Percentiles rank a stretch among this genome's conserved stretches.
Conservation (phyloP, 1,284 basidiomycete genomes). For the Cryptococcus wingfieldii region DNA sequence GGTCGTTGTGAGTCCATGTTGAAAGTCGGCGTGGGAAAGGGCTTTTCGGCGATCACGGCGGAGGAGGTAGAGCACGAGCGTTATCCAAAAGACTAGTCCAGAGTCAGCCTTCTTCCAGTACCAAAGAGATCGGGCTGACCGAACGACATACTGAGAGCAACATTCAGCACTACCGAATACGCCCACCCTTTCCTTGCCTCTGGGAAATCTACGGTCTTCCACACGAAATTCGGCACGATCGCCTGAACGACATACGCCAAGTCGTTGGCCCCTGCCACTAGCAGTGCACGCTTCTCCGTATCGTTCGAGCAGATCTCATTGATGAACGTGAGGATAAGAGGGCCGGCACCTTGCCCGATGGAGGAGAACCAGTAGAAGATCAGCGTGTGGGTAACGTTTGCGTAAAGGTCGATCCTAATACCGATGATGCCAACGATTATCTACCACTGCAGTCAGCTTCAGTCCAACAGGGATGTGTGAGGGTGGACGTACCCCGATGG, state of each 20-base stretch:
- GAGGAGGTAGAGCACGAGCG: slow-evolving; percentile 20
- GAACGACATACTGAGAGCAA: slow-evolving; percentile 23
- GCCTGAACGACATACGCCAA: slow-evolving; percentile 42
- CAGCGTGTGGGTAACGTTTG: slow-evolving; percentile 23
- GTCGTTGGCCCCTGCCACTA: slow-evolving; percentile 37
- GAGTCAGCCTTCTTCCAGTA: not conserved
- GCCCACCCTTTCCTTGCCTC: slow-evolving; percentile 28
- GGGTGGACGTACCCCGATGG: slow-evolving; percentile 17
- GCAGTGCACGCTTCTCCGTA: slow-evolving; percentile 34
- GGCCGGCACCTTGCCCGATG: slow-evolving; percentile 17
- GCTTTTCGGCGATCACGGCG: slow-evolving; percentile 15
- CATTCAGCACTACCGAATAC: slow-evolving; percentile 21
- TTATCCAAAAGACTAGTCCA: slow-evolving; percentile 20
- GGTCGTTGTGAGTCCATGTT: too few species aligned
- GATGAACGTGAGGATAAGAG: slow-evolving; percentile 31
- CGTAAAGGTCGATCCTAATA: slow-evolving; percentile 29
- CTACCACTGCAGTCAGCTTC: not conserved
- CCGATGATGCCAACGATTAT: slow-evolving; percentile 25
- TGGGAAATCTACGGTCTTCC: slow-evolving; percentile 41
- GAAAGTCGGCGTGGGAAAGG: too few species aligned
- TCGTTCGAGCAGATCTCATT: slow-evolving; percentile 34
- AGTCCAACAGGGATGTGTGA: not conserved
- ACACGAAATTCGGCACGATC: slow-evolving; percentile 38
- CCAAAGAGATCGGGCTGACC: not conserved
- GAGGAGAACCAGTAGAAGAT: slow-evolving; percentile 28